phyloP scores from a whole-genome alignment of 169 alveolate genomes.

The Haemoproteus tartakovskyi region DNA sequence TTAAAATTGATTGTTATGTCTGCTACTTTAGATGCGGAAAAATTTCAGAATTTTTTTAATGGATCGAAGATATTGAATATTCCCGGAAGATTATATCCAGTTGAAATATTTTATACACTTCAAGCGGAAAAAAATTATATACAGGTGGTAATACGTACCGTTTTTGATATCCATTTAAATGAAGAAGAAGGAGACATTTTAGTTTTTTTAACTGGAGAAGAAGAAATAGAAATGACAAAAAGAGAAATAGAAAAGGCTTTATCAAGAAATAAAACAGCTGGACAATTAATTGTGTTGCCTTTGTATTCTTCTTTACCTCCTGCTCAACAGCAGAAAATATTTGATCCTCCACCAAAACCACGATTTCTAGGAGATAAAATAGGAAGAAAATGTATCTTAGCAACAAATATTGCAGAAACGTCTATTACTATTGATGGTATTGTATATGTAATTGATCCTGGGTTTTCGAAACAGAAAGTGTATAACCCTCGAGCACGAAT shows the following conservation, averaged over 20 bases:
- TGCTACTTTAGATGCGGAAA: conserved; percentile 99
- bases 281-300: conserved; percentile 93
- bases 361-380: conserved; percentile 85
- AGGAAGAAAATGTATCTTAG: conserved; percentile 95
- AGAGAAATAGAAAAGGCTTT: conserved; percentile 83
- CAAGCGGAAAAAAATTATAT: conserved; percentile 99
- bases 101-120: conserved; percentile 96
- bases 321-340: conserved; percentile 97
- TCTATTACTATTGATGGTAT: conserved; percentile 98
- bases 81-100: conserved; percentile 97
- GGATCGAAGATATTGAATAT: conserved; percentile 92
- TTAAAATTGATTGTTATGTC: conserved; percentile 88
- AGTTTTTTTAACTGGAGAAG: conserved; percentile 99
- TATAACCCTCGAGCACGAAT: conserved; percentile 94
- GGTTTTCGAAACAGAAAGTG: conserved; percentile 96
- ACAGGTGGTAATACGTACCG: conserved; percentile 97
- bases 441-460: conserved; percentile 96
- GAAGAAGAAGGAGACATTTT: conserved; percentile 98
- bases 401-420: conserved; percentile 99
- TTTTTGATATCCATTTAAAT: conserved; percentile 97
- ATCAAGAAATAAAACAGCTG: conserved; percentile 71
- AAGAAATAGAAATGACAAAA: conserved; percentile 93
- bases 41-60: conserved; percentile 95
- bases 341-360: conserved; percentile 26
- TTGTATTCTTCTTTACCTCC: conserved; percentile 98